These are phyloP conservation scores for Rasamsonia emersonii DNA, from an alignment of 2,329 filamentous ascomycete genomes.

Conservation along the genomic window DNA sequence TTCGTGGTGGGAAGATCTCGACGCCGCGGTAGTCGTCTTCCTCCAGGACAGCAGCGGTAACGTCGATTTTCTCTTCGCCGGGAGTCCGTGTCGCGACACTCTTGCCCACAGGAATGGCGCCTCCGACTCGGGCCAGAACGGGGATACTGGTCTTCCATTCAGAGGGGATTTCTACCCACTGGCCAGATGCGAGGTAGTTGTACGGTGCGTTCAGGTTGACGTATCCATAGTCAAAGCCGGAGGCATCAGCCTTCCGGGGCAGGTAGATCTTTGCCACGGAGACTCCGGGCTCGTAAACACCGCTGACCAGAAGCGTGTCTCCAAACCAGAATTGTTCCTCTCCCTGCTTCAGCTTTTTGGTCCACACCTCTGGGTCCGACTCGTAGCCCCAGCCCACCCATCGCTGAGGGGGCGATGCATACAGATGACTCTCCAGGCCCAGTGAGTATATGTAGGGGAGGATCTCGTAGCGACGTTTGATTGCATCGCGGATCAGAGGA, in stretches of 20 bases:
- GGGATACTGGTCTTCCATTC: conserved; percentile 49
- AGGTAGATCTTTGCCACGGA: conserved; percentile 53
- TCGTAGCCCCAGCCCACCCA: conserved; percentile 71
- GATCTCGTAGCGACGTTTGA: conserved; percentile 62
- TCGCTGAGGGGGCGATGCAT: conserved; percentile 56
- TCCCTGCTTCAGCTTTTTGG: conserved; percentile 48
- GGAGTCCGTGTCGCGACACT: conserved; percentile 43
- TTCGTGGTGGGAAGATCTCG: conserved; percentile 48
- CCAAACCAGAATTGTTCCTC: conserved; percentile 69
- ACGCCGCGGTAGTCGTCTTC: conserved; percentile 49
- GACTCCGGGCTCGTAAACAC: conserved; percentile 56
- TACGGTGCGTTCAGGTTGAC: conserved; percentile 56
- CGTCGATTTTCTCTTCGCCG: conserved; percentile 43
- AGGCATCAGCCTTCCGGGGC: conserved; percentile 38
- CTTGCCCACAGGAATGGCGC: conserved; percentile 46
- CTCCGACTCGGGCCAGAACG: conserved; percentile 47
- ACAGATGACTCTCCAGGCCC: conserved; percentile 52
- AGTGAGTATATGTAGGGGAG: conserved; percentile 64
- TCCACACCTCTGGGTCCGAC: conserved; percentile 58
- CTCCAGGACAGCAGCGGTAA: conserved; percentile 34
- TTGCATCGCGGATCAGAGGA: conserved; percentile 53
- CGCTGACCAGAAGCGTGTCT: conserved; percentile 56
- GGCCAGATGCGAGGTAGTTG: conserved; percentile 46
- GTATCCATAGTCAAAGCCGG: conserved; percentile 46
- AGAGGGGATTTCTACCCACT: conserved; percentile 45